Evolutionary conservation across 202 grass and related monocot genomes (phyloP).

Genomic region (Bolboschoenoplectus hybrid): DNA sequence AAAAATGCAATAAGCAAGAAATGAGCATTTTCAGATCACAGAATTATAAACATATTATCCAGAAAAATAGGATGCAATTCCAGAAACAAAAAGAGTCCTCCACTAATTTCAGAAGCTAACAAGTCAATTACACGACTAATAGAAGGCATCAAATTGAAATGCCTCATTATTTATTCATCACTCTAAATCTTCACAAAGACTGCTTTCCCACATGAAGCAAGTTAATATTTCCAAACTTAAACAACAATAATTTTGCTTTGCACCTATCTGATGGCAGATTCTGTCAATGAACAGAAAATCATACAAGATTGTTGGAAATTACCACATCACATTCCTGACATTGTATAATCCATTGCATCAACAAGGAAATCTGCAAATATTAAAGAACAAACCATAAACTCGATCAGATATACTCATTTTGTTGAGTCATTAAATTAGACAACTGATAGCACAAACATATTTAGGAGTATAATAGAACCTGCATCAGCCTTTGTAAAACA

Average conservation of each 20-base stretch:
- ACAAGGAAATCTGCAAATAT: slow-evolving; percentile 71
- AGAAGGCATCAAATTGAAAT: slow-evolving; percentile 13
- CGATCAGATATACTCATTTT: neutral
- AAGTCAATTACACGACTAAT: neutral
- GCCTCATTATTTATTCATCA: neutral
- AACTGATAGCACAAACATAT: slow-evolving; percentile 2
- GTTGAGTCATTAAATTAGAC: neutral
- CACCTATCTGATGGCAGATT: slow-evolving; percentile 15
- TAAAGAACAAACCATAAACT: slow-evolving; percentile 15
- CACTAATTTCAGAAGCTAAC: slow-evolving; percentile 18
- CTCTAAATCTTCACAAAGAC: slow-evolving; percentile 18
- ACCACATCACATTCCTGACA: slow-evolving; percentile 59
- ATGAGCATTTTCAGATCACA: neutral
- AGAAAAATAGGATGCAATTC: neutral
- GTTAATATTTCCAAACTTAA: neutral
- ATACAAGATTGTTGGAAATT: neutral
- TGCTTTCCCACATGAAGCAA: neutral
- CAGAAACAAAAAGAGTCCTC: neutral
- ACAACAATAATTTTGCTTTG: neutral
- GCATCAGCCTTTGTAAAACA: slow-evolving; percentile 89
- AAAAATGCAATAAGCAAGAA: neutral
- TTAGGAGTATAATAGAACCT: slow-evolving; percentile 47
- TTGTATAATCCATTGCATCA: slow-evolving; percentile 82
- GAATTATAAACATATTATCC: neutral
- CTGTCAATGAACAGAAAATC: slow-evolving; percentile 12